Evolutionary conservation across 768 basidiomycete genomes (phyloP).

Genomic region (Suillus brevipes): DNA sequence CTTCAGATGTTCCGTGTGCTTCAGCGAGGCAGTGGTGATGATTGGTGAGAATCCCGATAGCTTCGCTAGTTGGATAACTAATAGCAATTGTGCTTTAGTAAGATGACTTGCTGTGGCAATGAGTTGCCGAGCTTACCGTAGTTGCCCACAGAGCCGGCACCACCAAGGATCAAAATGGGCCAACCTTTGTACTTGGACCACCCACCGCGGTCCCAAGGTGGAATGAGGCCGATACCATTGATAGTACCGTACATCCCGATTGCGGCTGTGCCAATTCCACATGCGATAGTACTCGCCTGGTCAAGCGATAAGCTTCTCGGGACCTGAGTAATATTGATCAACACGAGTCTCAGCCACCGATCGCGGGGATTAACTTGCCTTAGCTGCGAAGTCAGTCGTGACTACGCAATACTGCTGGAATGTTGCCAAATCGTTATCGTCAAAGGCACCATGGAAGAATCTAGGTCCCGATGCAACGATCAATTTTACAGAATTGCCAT

Average conservation of each 20-base stretch:
- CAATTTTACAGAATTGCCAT: slow-evolving; percentile 16
- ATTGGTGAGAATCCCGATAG: slow-evolving; percentile 42
- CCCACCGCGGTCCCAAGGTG: slow-evolving; percentile 39
- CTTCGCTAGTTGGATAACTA: slow-evolving; percentile 42
- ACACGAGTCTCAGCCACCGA: neutral
- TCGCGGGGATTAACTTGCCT: slow-evolving; percentile 28
- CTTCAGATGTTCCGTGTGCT: slow-evolving; percentile 36
- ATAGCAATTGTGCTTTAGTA: slow-evolving; percentile 14
- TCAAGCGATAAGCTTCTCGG: slow-evolving; percentile 49
- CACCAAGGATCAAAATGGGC: slow-evolving; percentile 50
- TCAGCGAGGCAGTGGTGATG: slow-evolving; percentile 36
- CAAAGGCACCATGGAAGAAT: slow-evolving; percentile 41
- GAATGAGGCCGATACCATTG: slow-evolving; percentile 42
- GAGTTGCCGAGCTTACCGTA: slow-evolving; percentile 36
- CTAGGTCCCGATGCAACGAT: slow-evolving; percentile 31
- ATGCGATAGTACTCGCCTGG: slow-evolving; percentile 48
- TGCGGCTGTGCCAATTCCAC: slow-evolving; percentile 49
- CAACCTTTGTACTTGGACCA: slow-evolving; percentile 43
- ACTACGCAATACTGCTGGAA: slow-evolving; percentile 49
- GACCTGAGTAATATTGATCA: slow-evolving; percentile 34
- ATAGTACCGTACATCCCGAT: slow-evolving; percentile 46
- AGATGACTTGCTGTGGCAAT: slow-evolving; percentile 9
- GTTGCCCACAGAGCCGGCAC: slow-evolving; percentile 51
- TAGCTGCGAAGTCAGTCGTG: slow-evolving; percentile 41
- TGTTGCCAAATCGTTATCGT: slow-evolving; percentile 36